A percentile compares a stretch with the other conserved stretches of the same genome.
Conservation (phyloP, 495 filamentous ascomycete species). For the Massariosphaeria phaeospora region DNA sequence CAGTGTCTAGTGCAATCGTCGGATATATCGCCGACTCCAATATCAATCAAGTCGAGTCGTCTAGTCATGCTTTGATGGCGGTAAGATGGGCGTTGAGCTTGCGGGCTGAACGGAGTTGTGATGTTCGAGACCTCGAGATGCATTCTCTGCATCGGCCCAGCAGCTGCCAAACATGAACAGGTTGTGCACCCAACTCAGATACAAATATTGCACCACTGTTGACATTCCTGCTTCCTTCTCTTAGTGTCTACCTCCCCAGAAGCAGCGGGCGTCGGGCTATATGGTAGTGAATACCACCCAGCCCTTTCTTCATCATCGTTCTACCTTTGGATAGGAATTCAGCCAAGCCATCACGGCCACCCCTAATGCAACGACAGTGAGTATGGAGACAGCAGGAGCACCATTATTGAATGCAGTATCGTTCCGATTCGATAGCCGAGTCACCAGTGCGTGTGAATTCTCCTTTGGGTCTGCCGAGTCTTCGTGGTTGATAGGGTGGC, state of each 20-base stretch:
- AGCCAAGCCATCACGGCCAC: constrained; percentile 92
- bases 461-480: constrained; percentile 42
- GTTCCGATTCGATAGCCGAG: constrained; percentile 18
- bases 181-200: background rate
- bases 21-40: no score
- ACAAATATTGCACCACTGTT: background rate
- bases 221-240: background rate
- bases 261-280: background rate
- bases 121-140: no score
- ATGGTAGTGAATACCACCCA: background rate
- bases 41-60: no score
- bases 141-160: no score
- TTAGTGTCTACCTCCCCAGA: constrained; percentile 5
- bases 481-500: constrained; percentile 35
- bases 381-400: constrained; percentile 78
- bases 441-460: constrained; percentile 33
- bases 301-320: constrained; percentile 50
- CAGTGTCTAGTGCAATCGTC: no score
- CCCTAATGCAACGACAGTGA: constrained; percentile 84
- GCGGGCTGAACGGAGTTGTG: no score
- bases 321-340: constrained; percentile 76
- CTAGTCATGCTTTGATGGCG: no score
- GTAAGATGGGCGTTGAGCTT: no score
- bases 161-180: background rate
- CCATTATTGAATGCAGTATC: constrained; percentile 53